Percentiles rank a stretch among this genome's conserved stretches.
Conservation (phyloP, 305 asterid genomes). For the Fraxinus greggii region DNA sequence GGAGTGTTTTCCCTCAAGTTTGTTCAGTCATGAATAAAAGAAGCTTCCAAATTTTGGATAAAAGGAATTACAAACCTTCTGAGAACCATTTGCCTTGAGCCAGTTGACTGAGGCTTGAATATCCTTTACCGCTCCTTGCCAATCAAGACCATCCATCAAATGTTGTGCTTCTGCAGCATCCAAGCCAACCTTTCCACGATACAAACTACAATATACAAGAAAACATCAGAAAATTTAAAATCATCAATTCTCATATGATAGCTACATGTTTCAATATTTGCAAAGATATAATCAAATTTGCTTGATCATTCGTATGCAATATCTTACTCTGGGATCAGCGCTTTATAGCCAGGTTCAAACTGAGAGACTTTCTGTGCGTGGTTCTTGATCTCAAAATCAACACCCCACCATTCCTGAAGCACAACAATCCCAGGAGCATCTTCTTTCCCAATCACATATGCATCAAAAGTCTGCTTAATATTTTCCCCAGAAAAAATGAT, state of each 20-base stretch:
- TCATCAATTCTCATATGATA: not conserved
- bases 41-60: not conserved
- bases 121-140: slow-evolving; percentile 94
- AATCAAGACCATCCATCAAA: slow-evolving; percentile 90
- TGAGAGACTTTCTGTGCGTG: slow-evolving; percentile 81
- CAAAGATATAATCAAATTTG: slow-evolving; percentile 10
- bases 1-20: not conserved
- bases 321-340: slow-evolving; percentile 93
- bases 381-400: slow-evolving; percentile 92
- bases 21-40: not conserved
- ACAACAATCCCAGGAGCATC: slow-evolving; percentile 94
- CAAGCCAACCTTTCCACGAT: slow-evolving; percentile 91
- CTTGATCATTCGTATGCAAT: not conserved
- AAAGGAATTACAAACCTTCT: slow-evolving; percentile 46
- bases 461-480: slow-evolving; percentile 67
- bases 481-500: slow-evolving; percentile 10
- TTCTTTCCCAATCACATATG: slow-evolving; percentile 84
- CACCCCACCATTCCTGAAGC: slow-evolving; percentile 99
- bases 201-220: slow-evolving; percentile 51
- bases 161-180: slow-evolving; percentile 98
- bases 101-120: slow-evolving; percentile 89
- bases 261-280: not conserved
- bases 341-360: slow-evolving; percentile 74
- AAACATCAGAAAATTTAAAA: slow-evolving; percentile 1
- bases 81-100: slow-evolving; percentile 88